Percentiles rank a stretch among this genome's conserved stretches.
These are phyloP conservation scores for Thalassiosira profunda DNA, from an alignment of 108 stramenopile genomes.

Conservation along the genomic window DNA sequence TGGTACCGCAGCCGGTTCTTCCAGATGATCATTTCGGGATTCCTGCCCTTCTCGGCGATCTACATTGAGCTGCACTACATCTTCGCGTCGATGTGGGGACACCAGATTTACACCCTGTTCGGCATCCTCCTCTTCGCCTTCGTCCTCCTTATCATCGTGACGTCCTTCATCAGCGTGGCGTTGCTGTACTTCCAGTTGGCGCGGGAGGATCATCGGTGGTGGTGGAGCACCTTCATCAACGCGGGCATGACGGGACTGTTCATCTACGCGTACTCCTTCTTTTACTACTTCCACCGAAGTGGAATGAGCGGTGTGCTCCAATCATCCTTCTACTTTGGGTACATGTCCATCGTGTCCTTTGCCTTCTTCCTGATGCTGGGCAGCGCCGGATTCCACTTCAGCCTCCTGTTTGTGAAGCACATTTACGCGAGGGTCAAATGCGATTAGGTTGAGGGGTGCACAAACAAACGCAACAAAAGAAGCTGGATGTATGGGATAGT, in stretches of 20 bases:
- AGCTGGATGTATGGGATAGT: no score
- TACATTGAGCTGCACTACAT: conserved; percentile 99
- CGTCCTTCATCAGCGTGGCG: conserved; percentile 94
- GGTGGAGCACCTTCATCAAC: conserved; percentile 97
- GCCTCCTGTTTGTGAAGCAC: conserved; percentile 94
- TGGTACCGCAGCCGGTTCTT: conserved; percentile 80
- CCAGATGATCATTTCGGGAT: conserved; percentile 94
- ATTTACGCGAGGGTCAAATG: conserved; percentile 96
- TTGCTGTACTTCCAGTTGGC: conserved; percentile 98
- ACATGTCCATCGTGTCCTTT: conserved; percentile 96
- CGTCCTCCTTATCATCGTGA: conserved; percentile 91
- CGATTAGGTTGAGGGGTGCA: conserved; percentile 70
- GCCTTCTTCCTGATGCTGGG: conserved; percentile 98
- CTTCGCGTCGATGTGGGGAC: conserved; percentile 99
- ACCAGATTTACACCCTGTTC: conserved; percentile 98
- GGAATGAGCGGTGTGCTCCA: conserved; percentile 96
- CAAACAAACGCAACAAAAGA: no score
- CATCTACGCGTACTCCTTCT: conserved; percentile 96
- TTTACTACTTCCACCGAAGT: conserved; percentile 95
- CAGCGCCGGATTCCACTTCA: conserved; percentile 92
- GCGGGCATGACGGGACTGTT: conserved; percentile 97
- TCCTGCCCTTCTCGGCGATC: conserved; percentile 98
- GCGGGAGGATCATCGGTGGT: conserved; percentile 98
- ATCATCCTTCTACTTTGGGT: conserved; percentile 97
- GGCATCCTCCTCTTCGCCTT: conserved; percentile 98